phyloP scores from a whole-genome alignment of 441 rosid species.

The Dalechampia spathulata region DNA sequence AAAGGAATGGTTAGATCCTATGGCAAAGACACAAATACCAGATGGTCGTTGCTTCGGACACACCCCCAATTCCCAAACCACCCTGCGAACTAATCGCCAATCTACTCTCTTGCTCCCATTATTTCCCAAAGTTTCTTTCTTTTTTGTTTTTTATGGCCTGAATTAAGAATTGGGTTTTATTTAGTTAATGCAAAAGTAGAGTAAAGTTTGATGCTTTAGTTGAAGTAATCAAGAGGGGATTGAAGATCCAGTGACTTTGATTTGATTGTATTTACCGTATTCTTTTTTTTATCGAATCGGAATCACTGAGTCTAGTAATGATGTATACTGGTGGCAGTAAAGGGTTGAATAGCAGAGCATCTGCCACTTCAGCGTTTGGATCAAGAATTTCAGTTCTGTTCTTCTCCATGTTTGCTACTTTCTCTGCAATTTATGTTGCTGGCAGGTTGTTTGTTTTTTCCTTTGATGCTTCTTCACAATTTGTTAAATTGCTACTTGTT shows the following conservation, averaged over 20 bases:
- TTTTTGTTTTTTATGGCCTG: neutral
- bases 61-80: too few species aligned
- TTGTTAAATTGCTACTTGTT: neutral
- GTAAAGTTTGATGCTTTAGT: neutral
- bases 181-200: neutral
- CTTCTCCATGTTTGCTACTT: constrained; percentile 65
- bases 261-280: neutral
- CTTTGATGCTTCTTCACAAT: neutral
- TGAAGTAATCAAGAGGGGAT: neutral
- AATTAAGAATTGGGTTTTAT: neutral
- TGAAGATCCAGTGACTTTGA: constrained; percentile 8
- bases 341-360: constrained; percentile 14
- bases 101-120: too few species aligned
- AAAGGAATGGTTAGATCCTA: too few species aligned
- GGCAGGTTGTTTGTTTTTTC: constrained; percentile 50
- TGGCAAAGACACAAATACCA: too few species aligned
- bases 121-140: too few species aligned
- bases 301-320: neutral
- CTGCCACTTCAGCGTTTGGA: constrained; percentile 9
- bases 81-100: neutral
- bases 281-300: too few species aligned
- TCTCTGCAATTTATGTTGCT: constrained; percentile 81
- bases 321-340: constrained; percentile 5
- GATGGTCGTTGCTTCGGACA: too few species aligned
- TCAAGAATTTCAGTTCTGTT: constrained; percentile 51